These are phyloP conservation scores for Claviceps pazoutovae DNA, from an alignment of 2,329 filamentous ascomycete genomes.

Conservation along the genomic window DNA sequence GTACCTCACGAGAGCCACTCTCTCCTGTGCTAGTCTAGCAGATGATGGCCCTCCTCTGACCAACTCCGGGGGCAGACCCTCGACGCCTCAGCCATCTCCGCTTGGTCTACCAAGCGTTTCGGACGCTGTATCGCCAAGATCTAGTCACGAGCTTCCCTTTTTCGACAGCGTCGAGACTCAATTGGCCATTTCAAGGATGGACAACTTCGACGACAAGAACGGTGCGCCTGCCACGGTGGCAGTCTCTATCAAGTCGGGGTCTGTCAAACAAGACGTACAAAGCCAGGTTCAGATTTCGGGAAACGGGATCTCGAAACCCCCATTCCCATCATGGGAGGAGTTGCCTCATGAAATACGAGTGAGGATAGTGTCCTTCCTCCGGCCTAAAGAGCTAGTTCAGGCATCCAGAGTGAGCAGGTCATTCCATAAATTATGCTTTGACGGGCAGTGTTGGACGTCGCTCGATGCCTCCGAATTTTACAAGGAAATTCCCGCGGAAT, in stretches of 20 bases:
- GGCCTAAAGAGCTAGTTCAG: conserved; percentile 67
- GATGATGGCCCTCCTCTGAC: conserved; percentile 19
- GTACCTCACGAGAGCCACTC: conserved; percentile 39
- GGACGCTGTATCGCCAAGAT: conserved; percentile 25
- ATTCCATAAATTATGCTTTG: conserved; percentile 77
- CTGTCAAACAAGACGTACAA: conserved; percentile 19
- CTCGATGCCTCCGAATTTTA: conserved; percentile 83
- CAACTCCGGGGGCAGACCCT: conserved; percentile 14
- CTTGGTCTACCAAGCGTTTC: conserved; percentile 22
- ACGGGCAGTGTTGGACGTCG: conserved; percentile 83
- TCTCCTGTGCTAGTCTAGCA: conserved; percentile 42
- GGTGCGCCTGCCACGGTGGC: conserved; percentile 36
- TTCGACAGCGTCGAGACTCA: conserved; percentile 30
- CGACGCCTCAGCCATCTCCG: conserved; percentile 26
- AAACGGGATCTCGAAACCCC: conserved; percentile 16
- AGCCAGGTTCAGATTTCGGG: conserved; percentile 8
- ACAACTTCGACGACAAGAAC: conserved; percentile 27
- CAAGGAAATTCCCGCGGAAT: conserved; percentile 68
- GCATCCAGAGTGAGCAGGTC: conserved; percentile 62
- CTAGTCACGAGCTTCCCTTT: conserved; percentile 25
- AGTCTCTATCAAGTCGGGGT: conserved; percentile 49
- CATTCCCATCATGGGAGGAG: conserved; percentile 59
- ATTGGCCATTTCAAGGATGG: conserved; percentile 41
- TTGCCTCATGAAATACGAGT: conserved; percentile 76
- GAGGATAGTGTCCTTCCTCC: conserved; percentile 60